Base-by-base conservation (phyloP, 2,329 filamentous ascomycete species). In the Penicillium psychrosexuale region DNA sequence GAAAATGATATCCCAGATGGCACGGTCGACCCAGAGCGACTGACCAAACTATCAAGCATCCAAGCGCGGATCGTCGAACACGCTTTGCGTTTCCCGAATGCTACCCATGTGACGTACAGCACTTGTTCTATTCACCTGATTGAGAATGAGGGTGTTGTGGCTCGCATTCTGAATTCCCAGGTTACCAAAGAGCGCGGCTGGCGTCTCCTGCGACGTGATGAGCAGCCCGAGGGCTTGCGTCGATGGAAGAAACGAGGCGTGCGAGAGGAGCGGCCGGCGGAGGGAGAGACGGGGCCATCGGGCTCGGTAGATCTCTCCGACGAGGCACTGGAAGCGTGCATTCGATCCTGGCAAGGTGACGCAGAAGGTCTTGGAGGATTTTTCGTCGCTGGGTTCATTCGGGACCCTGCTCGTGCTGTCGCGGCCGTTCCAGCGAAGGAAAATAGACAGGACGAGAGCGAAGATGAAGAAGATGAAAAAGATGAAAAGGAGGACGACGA, bases 301-400 rank as follows among this genome's bases (percentile, higher is more conserved):
- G 51, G 47, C n/a, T 44, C 54, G 27, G 59, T 70, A 52, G 57
- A 69, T 34, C 52, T 74, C 77, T 78, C 62, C 66, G 81, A 80
- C 1, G 76, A 84, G 48, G 68, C 78, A 38, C 72, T 78, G 6
- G 86, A 93, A 27, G 89, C 82, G 3, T 96, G 91, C 67, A 87
- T 97, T 53, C 80, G 93, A 55, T 90, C 90, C 31, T 87, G 89
- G 71, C 89, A 92, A 64, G 89, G 85, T 27, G 91, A 93, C 63
- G 86, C 86, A 9, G 84, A 88, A 59, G 91, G 91, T 0, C 89
- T 92, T 0, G 96, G 97, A 83, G 93, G 94, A 0, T 97, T 99
- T 74, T 99, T 99, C 65, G 89, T 97, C 19, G 91, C 85, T n/a
- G 90, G 82, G 0, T 96, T 99, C 72, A 82, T 90, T 3, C 80